These are phyloP conservation scores for Magnolia officinalis DNA, from an alignment of 164 flowering plant genomes.

Conservation along the genomic window DNA sequence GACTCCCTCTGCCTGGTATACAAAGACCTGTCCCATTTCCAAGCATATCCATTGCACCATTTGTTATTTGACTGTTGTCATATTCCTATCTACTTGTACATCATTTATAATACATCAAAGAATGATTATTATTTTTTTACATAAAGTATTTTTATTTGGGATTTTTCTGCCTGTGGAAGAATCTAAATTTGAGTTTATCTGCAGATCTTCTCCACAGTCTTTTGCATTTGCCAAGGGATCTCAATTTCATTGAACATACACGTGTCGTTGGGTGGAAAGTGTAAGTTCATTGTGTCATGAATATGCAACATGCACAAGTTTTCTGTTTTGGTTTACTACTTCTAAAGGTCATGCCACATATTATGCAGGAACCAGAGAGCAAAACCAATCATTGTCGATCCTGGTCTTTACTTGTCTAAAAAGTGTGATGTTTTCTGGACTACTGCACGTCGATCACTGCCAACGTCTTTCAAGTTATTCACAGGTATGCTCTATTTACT, in stretches of 20 bases:
- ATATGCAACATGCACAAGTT: no score
- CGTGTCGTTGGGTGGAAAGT: conserved; percentile 79
- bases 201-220: conserved; percentile 88
- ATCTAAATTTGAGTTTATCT: conserved; percentile 15
- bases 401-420: conserved; percentile 84
- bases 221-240: conserved; percentile 67
- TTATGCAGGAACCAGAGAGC: conserved; percentile 76
- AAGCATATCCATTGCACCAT: neutral
- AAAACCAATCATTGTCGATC: conserved; percentile 85
- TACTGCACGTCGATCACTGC: conserved; percentile 72
- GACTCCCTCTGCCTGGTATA: no score
- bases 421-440: conserved; percentile 70
- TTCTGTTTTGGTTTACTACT: neutral
- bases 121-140: neutral
- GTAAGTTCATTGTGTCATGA: conserved; percentile 42
- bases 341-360: neutral
- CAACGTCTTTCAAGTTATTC: conserved; percentile 78
- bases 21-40: no score
- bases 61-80: neutral
- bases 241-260: conserved; percentile 86
- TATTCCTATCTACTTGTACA: neutral
- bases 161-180: neutral
- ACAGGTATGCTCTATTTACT: conserved; percentile 49
- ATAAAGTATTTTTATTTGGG: neutral
- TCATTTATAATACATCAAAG: neutral